Conservation (phyloP, 805 yeast genomes). For the Saccharomycopsis oosterbeekiorum region DNA sequence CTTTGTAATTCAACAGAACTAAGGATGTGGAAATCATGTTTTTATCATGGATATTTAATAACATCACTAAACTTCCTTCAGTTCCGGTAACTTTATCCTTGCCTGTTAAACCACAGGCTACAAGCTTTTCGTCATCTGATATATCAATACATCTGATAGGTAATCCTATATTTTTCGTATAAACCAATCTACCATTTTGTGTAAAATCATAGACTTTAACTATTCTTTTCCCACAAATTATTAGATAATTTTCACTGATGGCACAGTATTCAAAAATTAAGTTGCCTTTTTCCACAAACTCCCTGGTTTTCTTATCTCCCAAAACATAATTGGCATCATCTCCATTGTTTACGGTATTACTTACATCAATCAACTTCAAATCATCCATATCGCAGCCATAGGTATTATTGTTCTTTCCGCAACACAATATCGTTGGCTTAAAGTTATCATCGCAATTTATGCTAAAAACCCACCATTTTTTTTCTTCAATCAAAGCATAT, state of each 20-base stretch:
- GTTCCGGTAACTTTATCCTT: constrained; percentile 35
- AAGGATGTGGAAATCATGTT: neutral
- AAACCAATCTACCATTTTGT: constrained; percentile 50
- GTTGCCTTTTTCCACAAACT: constrained; percentile 22
- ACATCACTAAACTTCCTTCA: constrained; percentile 16
- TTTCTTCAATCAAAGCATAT: constrained; percentile 56
- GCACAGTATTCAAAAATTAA: constrained; percentile 18
- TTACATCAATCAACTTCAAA: constrained; percentile 21
- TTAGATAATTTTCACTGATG: constrained; percentile 30
- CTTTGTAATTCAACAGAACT: constrained; percentile 54
- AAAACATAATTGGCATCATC: constrained; percentile 8
- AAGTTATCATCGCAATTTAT: constrained; percentile 35
- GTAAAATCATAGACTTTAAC: constrained; percentile 55
- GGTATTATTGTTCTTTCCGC: constrained; percentile 64
- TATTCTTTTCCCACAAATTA: constrained; percentile 62
- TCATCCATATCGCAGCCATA: constrained; percentile 43
- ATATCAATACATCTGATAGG: constrained; percentile 75
- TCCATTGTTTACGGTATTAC: constrained; percentile 23
- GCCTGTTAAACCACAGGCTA: constrained; percentile 80
- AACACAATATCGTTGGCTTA: constrained; percentile 49
- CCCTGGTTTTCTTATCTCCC: constrained; percentile 26
- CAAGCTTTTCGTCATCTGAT: constrained; percentile 48
- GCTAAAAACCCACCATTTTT: constrained; percentile 66
- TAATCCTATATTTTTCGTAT: constrained; percentile 58
- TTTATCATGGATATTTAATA: constrained; percentile 10